Evolutionary conservation across 176 grass and related monocot genomes (phyloP), one percentile per base, ranked within the genome.

Genomic region (Avena eriantha): DNA sequence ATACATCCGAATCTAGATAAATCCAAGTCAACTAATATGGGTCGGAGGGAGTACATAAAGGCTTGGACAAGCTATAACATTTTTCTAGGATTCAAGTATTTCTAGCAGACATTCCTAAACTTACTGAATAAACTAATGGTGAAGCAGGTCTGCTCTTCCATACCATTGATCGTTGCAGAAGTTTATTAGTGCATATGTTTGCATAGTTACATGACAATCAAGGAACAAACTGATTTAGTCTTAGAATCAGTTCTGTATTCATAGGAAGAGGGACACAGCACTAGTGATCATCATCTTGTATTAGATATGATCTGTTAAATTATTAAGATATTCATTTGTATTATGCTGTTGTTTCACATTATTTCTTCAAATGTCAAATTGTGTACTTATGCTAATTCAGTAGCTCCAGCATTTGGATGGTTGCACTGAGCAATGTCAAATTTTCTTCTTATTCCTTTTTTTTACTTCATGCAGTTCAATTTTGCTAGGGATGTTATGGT

Each of bases 211-310:
- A 24, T 64, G 78, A 15, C n/a, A 64, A 46, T 73, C 43, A 8
- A 73, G n/a, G 53, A 10, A 43, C 54, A 77, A 55, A 77, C 49
- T 77, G 74, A 77, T 34, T 16, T 17, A 10, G 48, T 57, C 76
- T 46, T 47, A 11, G 19, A 80, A 64, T 33, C 43, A 10, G 17
- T 48, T 81, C 22, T 80, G 76, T 65, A 60, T 56, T 54, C 34
- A 80, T 48, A 45, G 78, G 60, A 80, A 80, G 76, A 78, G 49
- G 77, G 53, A 43, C 21, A 8, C 54, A 43, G 3, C 50, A 79
- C 17, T 34, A 79, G 55, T 60, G 13, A 43, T 22, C 54, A 39
- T 10, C 13, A 7, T 24, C 13, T 49, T 59, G 59, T 59, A 43
- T 59, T 79, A 56, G 34, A 79, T 31, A 59, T 59, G 61, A 39